phyloP scores from a whole-genome alignment of 2,329 filamentous ascomycete species.

The Botrytis fragariae region DNA sequence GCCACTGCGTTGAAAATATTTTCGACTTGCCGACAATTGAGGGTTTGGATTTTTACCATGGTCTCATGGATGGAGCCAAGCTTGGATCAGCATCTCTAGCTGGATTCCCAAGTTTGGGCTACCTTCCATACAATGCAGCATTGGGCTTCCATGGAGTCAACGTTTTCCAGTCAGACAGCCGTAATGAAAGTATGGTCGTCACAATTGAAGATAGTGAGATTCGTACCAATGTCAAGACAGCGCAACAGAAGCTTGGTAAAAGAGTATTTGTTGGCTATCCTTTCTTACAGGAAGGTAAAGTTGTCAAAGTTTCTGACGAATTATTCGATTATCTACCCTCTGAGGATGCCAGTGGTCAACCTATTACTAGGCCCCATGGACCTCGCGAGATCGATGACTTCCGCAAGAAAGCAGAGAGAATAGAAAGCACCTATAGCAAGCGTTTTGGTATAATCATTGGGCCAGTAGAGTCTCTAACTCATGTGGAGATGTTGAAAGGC shows the following conservation, averaged over 20 bases:
- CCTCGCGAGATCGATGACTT: constrained; percentile 78
- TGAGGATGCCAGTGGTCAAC: constrained; percentile 57
- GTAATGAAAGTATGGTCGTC: constrained; percentile 94
- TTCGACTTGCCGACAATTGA: constrained; percentile 93
- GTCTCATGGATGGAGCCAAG: constrained; percentile 79
- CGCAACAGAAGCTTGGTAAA: constrained; percentile 77
- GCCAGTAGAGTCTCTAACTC: constrained; percentile 80
- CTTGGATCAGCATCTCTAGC: constrained; percentile 80
- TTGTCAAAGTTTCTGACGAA: constrained; percentile 86
- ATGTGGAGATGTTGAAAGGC: constrained; percentile 92
- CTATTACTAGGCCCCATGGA: constrained; percentile 68
- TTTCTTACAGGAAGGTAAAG: constrained; percentile 90
- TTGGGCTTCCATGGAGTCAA: constrained; percentile 87
- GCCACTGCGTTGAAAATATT: constrained; percentile 91
- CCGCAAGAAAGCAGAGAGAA: constrained; percentile 76
- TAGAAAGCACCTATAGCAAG: constrained; percentile 88
- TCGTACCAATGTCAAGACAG: constrained; percentile 67
- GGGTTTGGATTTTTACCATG: constrained; percentile 79
- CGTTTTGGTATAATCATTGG: constrained; percentile 85
- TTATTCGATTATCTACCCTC: constrained; percentile 82
- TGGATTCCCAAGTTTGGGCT: constrained; percentile 88
- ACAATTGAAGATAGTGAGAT: constrained; percentile 74
- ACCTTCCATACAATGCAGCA: constrained; percentile 75
- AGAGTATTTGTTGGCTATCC: constrained; percentile 91
- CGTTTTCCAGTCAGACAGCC: constrained; percentile 93